Conservation (phyloP, 2,329 filamentous ascomycete genomes). For the Sporothrix pallida region DNA sequence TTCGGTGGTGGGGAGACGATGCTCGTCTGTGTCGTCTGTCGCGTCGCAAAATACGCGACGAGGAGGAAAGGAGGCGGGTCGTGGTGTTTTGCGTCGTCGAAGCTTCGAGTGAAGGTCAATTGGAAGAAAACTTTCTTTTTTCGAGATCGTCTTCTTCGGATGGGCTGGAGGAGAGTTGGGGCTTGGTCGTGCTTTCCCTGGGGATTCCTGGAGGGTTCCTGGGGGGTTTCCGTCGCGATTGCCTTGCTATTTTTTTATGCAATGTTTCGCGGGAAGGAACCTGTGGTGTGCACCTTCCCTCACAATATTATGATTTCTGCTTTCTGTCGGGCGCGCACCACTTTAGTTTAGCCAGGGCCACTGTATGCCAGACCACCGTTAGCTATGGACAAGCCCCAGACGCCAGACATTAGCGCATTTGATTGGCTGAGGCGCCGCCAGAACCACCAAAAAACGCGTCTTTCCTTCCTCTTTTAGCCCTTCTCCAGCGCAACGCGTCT, state of each 20-base stretch:
- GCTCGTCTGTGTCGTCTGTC: conserved; percentile 17
- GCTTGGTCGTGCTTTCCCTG: conserved; percentile 26
- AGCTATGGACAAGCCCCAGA: not conserved
- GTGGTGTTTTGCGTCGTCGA: not conserved
- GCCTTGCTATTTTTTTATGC: conserved; percentile 24
- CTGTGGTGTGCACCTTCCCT: conserved; percentile 9
- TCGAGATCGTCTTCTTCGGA: not conserved
- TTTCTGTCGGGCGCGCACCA: conserved; percentile 6
- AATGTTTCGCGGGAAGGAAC: conserved; percentile 21
- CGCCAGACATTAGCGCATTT: not conserved
- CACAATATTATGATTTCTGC: conserved; percentile 22
- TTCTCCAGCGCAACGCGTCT: conserved; percentile 31
- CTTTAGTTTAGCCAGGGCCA: conserved; percentile 12
- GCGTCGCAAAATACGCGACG: conserved; percentile 19
- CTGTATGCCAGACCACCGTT: not conserved
- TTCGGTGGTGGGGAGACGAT: not conserved
- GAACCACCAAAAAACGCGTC: conserved; percentile 29
- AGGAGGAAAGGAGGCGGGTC: conserved; percentile 1
- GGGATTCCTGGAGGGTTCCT: not conserved
- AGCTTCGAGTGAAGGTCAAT: conserved; percentile 1
- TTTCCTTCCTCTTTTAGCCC: not conserved
- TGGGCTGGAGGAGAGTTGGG: not conserved
- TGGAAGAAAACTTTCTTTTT: not conserved
- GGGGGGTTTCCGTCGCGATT: conserved; percentile 25
- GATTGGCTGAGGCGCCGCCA: conserved; percentile 1